Conservation (phyloP, 139 green algal genomes). For the Volvox africanus region DNA sequence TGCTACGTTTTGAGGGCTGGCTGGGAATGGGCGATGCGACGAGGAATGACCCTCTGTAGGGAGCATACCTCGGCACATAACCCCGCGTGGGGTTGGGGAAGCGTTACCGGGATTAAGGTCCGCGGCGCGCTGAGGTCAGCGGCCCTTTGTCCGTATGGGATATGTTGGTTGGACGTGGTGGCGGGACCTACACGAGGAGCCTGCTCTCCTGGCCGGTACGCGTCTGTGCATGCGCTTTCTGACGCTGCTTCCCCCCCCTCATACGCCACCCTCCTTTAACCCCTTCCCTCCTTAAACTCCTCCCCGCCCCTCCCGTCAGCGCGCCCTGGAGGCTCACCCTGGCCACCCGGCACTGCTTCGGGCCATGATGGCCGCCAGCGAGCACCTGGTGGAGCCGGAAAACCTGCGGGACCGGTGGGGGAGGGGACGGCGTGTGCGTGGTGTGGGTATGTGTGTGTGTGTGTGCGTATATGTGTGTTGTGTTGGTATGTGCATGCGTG, state of each 20-base stretch:
- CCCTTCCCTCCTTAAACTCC: neutral
- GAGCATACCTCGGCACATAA: too few species aligned
- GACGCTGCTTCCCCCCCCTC: neutral
- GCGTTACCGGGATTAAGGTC: too few species aligned
- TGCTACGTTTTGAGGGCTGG: too few species aligned
- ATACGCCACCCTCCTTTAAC: neutral
- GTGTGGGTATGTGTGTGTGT: neutral
- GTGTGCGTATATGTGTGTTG: neutral
- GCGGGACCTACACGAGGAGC: too few species aligned
- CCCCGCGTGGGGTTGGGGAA: too few species aligned
- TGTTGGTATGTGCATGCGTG: neutral
- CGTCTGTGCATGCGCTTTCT: neutral
- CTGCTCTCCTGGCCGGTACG: neutral
- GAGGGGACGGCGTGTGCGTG: neutral
- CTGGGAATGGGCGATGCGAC: too few species aligned
- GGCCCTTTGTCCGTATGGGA: too few species aligned
- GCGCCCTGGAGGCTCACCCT: conserved; percentile 73
- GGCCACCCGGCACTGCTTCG: conserved; percentile 66
- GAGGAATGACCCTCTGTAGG: too few species aligned
- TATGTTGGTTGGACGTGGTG: too few species aligned
- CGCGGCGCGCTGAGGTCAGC: too few species aligned
- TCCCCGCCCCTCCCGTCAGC: neutral
- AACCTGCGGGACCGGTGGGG: conserved; percentile 70
- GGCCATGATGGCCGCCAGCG: conserved; percentile 59
- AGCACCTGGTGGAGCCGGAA: conserved; percentile 5